phyloP scores from a whole-genome alignment of 208 protist genomes.

The Naegleria lovaniensis region DNA sequence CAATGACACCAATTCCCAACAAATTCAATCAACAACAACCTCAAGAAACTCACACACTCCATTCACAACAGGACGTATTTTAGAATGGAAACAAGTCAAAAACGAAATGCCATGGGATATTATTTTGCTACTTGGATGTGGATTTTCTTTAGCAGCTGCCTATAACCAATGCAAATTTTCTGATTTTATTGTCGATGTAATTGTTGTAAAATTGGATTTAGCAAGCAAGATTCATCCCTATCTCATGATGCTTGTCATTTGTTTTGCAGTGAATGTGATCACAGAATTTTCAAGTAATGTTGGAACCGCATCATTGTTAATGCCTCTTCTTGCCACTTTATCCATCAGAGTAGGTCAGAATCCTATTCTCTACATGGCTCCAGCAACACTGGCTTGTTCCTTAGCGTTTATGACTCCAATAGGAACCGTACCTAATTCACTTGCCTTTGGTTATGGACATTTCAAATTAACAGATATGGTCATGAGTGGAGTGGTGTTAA shows the following conservation, averaged over 20 bases:
- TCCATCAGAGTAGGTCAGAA: background rate
- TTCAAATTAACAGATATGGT: background rate
- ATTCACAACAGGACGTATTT: background rate
- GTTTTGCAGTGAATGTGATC: background rate
- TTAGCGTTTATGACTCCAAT: constrained; percentile 23
- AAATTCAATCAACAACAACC: too few species aligned
- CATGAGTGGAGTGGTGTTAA: background rate
- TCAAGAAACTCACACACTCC: too few species aligned
- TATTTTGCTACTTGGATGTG: background rate
- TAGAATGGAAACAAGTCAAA: background rate
- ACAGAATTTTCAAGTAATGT: constrained; percentile 16
- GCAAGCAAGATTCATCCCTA: background rate
- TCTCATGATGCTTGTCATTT: background rate
- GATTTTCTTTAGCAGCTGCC: background rate
- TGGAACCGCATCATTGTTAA: background rate
- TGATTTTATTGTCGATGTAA: background rate
- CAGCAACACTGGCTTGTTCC: background rate
- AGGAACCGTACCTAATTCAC: background rate
- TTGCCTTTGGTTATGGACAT: background rate
- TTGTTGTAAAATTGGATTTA: background rate
- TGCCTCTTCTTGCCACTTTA: background rate
- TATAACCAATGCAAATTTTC: background rate
- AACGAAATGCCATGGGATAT: background rate
- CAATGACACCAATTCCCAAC: background rate
- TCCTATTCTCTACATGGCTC: constrained; percentile 21